Percentiles rank a stretch among this genome's conserved stretches.
Evolutionary conservation across 192 early-diverging fungal species (phyloP).

Genomic region (Spizellomyces sp.): DNA sequence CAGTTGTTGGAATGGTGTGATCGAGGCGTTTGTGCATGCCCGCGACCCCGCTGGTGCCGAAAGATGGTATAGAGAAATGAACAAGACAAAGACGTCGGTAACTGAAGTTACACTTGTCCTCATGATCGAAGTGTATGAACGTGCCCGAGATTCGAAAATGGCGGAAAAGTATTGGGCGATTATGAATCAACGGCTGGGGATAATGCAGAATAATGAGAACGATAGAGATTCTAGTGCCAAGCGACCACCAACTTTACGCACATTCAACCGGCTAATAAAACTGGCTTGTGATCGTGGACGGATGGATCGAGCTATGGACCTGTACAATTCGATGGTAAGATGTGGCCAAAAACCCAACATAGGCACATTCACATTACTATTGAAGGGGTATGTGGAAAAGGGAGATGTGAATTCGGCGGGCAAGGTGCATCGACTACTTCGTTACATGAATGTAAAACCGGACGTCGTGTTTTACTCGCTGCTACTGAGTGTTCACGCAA

Average conservation of each 20-base stretch:
- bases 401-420: conserved; percentile 1
- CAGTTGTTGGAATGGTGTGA: conserved; percentile 11
- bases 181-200: background rate
- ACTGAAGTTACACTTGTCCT: background rate
- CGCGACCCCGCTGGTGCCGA: background rate
- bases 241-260: background rate
- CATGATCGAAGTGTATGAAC: conserved; percentile 15
- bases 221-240: background rate
- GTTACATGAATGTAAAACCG: conserved; percentile 16
- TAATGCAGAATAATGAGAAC: background rate
- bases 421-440: background rate
- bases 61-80: background rate
- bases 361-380: conserved; percentile 4
- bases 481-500: conserved; percentile 20
- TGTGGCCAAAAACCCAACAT: background rate
- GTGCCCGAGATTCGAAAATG: conserved; percentile 8
- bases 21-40: conserved; percentile 7
- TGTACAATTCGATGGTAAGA: conserved; percentile 21
- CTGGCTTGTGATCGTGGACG: background rate
- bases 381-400: conserved; percentile 5
- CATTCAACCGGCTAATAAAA: conserved; percentile 13
- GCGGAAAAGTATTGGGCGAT: conserved; percentile 10
- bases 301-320: conserved; percentile 7
- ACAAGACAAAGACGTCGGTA: background rate
- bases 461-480: conserved; percentile 12